A percentile compares a stretch with the other conserved stretches of the same genome.
These are phyloP conservation scores for Aureobasidium pullulans DNA, from an alignment of 2,329 filamentous ascomycete species.

Conservation along the genomic window DNA sequence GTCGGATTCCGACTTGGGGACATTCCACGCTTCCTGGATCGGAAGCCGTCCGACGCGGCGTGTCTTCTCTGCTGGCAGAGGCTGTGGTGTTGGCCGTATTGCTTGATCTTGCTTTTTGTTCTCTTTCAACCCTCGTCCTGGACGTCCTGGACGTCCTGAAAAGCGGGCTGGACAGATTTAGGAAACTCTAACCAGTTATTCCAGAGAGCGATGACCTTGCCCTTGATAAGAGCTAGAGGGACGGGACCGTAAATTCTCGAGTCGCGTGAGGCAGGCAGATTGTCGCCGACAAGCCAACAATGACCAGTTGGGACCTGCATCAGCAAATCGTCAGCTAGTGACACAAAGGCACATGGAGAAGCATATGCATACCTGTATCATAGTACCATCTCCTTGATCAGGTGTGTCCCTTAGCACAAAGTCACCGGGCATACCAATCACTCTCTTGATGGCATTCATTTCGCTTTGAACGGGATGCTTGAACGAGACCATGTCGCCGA, in stretches of 20 bases:
- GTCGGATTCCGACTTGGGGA: neutral
- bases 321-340: neutral
- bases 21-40: neutral
- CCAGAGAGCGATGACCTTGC: constrained; percentile 60
- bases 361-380: constrained; percentile 54
- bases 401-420: constrained; percentile 63
- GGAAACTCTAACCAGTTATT: constrained; percentile 13
- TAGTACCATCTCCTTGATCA: constrained; percentile 33
- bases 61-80: constrained; percentile 2
- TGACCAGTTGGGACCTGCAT: constrained; percentile 77
- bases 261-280: constrained; percentile 74
- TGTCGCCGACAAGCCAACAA: constrained; percentile 87
- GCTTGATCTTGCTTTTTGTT: neutral
- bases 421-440: constrained; percentile 54
- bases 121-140: neutral
- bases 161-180: neutral
- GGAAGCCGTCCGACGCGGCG: neutral
- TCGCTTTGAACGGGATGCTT: constrained; percentile 58
- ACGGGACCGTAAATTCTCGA: constrained; percentile 81
- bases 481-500: constrained; percentile 83
- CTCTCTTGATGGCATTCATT: constrained; percentile 63
- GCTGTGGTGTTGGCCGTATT: neutral
- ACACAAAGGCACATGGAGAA: too few relatives aligned
- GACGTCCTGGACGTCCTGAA: neutral
- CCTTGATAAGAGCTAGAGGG: constrained; percentile 73